Evolutionary conservation across 768 basidiomycete genomes (phyloP).

Genomic region (Podaxis mareebaensis): DNA sequence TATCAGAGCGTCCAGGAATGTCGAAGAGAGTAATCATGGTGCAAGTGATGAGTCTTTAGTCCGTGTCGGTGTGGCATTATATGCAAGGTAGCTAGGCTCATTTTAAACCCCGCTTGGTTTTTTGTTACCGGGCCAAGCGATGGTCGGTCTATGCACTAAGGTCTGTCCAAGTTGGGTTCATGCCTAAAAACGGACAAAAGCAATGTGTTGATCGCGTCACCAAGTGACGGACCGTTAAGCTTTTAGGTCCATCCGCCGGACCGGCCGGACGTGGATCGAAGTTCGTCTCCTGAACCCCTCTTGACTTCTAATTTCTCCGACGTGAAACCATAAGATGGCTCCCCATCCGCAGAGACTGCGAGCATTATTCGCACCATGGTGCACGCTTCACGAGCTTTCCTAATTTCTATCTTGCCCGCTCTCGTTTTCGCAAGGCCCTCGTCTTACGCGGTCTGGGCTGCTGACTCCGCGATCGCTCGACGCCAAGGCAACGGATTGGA

Average conservation of each 20-base stretch:
- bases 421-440: slow-evolving; percentile 26
- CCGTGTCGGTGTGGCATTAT: too few relatives aligned
- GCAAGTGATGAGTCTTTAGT: too few relatives aligned
- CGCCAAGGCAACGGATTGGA: slow-evolving; percentile 44
- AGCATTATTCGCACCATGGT: not conserved
- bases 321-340: not conserved
- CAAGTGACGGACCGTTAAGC: too few relatives aligned
- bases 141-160: too few relatives aligned
- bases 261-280: not conserved
- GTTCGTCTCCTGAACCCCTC: not conserved
- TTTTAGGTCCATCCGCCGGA: not conserved
- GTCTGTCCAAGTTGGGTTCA: too few relatives aligned
- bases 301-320: slow-evolving; percentile 12
- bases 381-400: not conserved
- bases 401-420: not conserved
- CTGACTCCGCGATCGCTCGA: slow-evolving; percentile 43
- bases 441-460: slow-evolving; percentile 48
- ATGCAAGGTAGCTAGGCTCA: too few relatives aligned
- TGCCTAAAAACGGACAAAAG: too few relatives aligned
- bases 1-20: not conserved
- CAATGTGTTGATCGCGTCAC: too few relatives aligned
- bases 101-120: too few relatives aligned
- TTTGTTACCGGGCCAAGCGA: too few relatives aligned
- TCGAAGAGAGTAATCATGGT: not conserved
- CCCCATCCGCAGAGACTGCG: not conserved